Conservation (phyloP, 176 grass and related monocot genomes). For the Panicum miliaceum region DNA sequence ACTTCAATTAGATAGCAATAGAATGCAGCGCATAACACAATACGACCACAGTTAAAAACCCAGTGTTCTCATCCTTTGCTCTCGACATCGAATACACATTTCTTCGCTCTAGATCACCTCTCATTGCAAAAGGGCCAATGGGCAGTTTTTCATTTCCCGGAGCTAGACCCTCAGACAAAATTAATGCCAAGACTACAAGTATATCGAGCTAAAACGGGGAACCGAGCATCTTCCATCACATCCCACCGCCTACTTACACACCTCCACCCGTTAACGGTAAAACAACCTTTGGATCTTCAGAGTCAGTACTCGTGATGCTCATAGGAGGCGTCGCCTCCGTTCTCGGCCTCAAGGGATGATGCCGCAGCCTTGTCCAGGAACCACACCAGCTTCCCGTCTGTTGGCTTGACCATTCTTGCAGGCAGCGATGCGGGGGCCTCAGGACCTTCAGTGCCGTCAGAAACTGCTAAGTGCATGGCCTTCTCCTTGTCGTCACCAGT, state of each 20-base stretch:
- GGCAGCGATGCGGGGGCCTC: slow-evolving; percentile 46
- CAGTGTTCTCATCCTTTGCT: slow-evolving; percentile 8
- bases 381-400: slow-evolving; percentile 79
- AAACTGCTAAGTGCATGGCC: slow-evolving; percentile 45
- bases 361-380: slow-evolving; percentile 79
- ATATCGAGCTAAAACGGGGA: slow-evolving; percentile 33
- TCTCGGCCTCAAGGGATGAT: slow-evolving; percentile 37
- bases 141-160: slow-evolving; percentile 8
- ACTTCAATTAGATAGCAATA: slow-evolving; percentile 2
- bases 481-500: slow-evolving; percentile 60
- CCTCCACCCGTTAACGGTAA: slow-evolving; percentile 38
- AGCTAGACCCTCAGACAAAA: slow-evolving; percentile 28
- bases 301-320: slow-evolving; percentile 37
- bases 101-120: slow-evolving; percentile 42
- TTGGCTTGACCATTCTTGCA: slow-evolving; percentile 63
- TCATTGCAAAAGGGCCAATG: neutral
- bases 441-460: slow-evolving; percentile 20
- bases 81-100: slow-evolving; percentile 32
- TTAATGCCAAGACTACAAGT: slow-evolving; percentile 35
- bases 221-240: slow-evolving; percentile 12
- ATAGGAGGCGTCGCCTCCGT: neutral
- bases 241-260: slow-evolving; percentile 48
- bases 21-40: slow-evolving; percentile 26
- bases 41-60: slow-evolving; percentile 32
- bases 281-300: slow-evolving; percentile 1